Conservation (phyloP, 352 stramenopile genomes). For the Blastocystis sp. region DNA sequence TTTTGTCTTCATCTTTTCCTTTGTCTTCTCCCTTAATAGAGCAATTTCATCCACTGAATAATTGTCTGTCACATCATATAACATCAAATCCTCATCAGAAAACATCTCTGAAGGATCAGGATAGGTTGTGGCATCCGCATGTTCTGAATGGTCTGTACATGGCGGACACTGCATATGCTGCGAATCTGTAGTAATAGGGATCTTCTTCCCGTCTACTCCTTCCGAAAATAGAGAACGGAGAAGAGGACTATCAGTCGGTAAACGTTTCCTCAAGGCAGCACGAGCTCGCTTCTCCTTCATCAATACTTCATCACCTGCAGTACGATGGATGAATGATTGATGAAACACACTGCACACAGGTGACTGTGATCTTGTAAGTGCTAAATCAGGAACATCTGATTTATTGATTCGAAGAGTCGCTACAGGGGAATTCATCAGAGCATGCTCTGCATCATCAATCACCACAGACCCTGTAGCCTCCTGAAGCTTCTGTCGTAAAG, state of each 20-base stretch:
- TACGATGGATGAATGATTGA: not conserved
- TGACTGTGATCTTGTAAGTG: too few species aligned
- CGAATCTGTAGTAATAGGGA: too few species aligned
- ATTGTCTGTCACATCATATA: constrained; percentile 24
- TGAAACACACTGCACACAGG: not conserved
- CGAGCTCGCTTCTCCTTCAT: not conserved
- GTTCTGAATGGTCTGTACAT: not conserved
- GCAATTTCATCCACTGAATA: constrained; percentile 43
- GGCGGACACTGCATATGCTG: too few species aligned
- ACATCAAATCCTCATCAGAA: constrained; percentile 21
- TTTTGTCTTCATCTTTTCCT: not conserved
- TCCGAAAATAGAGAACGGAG: too few species aligned
- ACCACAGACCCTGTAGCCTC: not conserved
- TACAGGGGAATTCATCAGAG: constrained; percentile 20
- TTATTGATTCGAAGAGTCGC: too few species aligned
- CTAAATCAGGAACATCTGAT: too few species aligned
- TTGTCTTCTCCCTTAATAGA: not conserved
- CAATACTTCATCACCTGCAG: not conserved
- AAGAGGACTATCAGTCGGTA: not conserved
- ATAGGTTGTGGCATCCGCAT: not conserved
- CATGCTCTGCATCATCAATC: constrained; percentile 52
- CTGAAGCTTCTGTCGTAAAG: not conserved
- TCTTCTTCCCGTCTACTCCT: too few species aligned
- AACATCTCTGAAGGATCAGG: not conserved
- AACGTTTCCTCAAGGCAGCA: not conserved